These are phyloP conservation scores for Ustilago esculenta DNA, from an alignment of 1,284 basidiomycete genomes.

Conservation along the genomic window DNA sequence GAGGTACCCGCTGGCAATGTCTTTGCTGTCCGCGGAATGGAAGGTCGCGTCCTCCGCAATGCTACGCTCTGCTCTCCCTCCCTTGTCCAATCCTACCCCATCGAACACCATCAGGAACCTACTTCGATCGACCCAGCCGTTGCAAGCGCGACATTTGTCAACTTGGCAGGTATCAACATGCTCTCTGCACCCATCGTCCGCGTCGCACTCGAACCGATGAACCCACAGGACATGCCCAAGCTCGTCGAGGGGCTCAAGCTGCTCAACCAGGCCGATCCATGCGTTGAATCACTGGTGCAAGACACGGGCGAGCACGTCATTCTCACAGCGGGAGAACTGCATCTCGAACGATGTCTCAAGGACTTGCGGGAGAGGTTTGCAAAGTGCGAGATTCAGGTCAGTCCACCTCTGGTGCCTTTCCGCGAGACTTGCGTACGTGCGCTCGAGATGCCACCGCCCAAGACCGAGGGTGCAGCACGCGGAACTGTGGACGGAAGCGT, in stretches of 20 bases:
- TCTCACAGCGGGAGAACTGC: constrained; percentile 92
- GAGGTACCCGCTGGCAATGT: constrained; percentile 93
- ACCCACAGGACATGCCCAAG: constrained; percentile 88
- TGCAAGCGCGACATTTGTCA: constrained; percentile 47
- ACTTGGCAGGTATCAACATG: constrained; percentile 61
- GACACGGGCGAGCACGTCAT: constrained; percentile 98
- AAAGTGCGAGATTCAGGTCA: constrained; percentile 88
- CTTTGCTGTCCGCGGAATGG: constrained; percentile 89
- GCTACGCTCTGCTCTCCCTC: constrained; percentile 82
- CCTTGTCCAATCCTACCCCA: constrained; percentile 22
- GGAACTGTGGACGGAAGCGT: constrained; percentile 81
- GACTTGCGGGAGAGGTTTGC: constrained; percentile 95
- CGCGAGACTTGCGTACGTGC: constrained; percentile 84
- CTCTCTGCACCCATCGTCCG: constrained; percentile 84
- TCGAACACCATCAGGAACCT: constrained; percentile 24
- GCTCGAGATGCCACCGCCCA: constrained; percentile 85
- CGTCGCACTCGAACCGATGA: constrained; percentile 88
- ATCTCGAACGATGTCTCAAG: constrained; percentile 95
- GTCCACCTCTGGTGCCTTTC: constrained; percentile 96
- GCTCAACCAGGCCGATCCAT: constrained; percentile 94
- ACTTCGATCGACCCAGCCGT: constrained; percentile 22
- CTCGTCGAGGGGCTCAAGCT: constrained; percentile 87
- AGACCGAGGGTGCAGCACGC: constrained; percentile 76
- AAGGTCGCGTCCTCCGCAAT: constrained; percentile 88
- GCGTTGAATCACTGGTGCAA: constrained; percentile 95